Base-by-base conservation (phyloP, 768 basidiomycete genomes). In the Hygrocybe coccinea region DNA sequence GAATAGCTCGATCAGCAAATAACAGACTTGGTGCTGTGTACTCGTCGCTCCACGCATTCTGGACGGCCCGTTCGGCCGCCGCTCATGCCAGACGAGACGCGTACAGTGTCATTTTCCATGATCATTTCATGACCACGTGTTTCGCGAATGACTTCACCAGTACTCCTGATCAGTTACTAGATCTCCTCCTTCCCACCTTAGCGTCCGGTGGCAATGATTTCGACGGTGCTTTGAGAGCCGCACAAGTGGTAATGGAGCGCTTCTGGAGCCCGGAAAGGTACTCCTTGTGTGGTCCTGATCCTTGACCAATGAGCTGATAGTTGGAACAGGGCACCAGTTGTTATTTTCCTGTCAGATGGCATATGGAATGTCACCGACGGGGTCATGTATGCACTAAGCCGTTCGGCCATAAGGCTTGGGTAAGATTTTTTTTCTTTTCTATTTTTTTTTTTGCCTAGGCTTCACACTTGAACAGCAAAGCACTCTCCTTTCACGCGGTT, bases 11-110 rank as follows among this genome's bases (percentile, higher is more conserved):
- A 9, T 58, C 51, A 0, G 67, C 70, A 37, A 64, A 81, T 56
- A 79, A 85, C 58, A 69, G 83, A 25, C 72, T 83, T n/a, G 83
- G 83, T 0, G 82, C 84, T 1, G 84, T 84, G 0, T 79, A 78
- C 38, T 79, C 82, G 0, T 77, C 83, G 0, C 59, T 85, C 9
- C 64, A 81, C 52, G 69, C 70, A 15, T 85, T 85, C 63, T 86
- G 84, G 83, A 56, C 67, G 11, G 76, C 84, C 0, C 75, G 83
- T 2, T 69, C 73, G 11, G 67, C 77, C 2, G 50, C 74, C 17
- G 34, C 8, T 3, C 50, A 82, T 29, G 29, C 61, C 0, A 74
- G 79, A 22, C 67, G 74, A 33, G 84, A 85, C 56, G 71, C 84
- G 1, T 86, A 85, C 57, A 54, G 41, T 7, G 70, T 85, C 49